Percentiles rank a stretch among this genome's conserved stretches.
These are phyloP conservation scores for Botrytis porri DNA, from an alignment of 2,329 filamentous ascomycete species.

Conservation along the genomic window DNA sequence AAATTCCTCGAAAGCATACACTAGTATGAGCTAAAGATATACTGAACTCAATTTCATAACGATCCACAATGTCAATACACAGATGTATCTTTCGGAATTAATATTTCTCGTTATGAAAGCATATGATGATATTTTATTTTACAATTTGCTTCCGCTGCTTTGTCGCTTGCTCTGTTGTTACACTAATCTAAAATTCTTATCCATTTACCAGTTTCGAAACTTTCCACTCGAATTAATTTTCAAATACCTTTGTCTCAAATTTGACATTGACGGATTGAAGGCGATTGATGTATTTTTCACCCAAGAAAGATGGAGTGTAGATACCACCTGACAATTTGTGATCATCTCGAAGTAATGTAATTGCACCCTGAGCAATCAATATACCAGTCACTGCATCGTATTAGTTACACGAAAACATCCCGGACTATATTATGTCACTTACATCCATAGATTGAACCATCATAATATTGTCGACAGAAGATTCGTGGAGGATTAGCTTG, in stretches of 20 bases:
- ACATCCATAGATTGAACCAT: constrained; percentile 65
- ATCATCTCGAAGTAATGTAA: constrained; percentile 62
- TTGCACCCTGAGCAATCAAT: constrained; percentile 61
- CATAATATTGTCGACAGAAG: constrained; percentile 52
- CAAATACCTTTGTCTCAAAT: constrained; percentile 53
- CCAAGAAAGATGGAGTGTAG: constrained; percentile 69
- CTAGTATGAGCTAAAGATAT: neutral
- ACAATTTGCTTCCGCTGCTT: neutral
- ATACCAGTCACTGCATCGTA: constrained; percentile 57
- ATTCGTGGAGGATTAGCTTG: constrained; percentile 43
- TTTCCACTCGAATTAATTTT: constrained; percentile 22
- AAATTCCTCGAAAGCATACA: neutral
- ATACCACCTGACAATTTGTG: constrained; percentile 60
- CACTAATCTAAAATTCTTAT: neutral
- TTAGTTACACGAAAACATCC: constrained; percentile 20
- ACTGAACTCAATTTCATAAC: neutral
- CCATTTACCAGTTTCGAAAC: neutral
- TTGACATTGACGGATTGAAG: constrained; percentile 58
- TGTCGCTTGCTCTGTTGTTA: neutral
- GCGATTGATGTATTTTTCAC: constrained; percentile 63
- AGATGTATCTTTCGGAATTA: neutral
- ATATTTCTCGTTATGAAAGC: neutral
- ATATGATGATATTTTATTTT: neutral
- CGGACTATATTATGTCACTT: constrained; percentile 37
- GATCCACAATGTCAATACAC: neutral